Evolutionary conservation across 495 filamentous ascomycete genomes (phyloP), one percentile per base, ranked within the genome.

Genomic region (Penicillium nucicola): DNA sequence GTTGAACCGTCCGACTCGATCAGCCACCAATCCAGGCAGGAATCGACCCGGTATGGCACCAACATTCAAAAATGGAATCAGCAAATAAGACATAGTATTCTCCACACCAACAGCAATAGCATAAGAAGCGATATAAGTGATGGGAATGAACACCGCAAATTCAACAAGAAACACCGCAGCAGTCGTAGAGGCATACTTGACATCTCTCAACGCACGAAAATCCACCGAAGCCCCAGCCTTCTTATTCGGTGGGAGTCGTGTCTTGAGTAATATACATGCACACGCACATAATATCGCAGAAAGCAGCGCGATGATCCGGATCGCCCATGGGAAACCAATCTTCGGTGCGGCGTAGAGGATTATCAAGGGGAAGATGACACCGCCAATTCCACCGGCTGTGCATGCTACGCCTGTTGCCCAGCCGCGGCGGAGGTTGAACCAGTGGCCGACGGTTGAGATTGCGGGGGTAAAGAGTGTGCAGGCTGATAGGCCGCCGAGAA

Each of bases 271-370:
- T 22, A 60, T 18, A 31, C 60, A 62, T 0, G 60, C 58, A 4
- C 70, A 49, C 6, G 15, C 5, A 18, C 62, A 77, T 17, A 86
- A 56, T 30, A 78, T 52, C 9, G 86, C 62, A 56, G 77, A 79
- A 22, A 91, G 67, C 32, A 91, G 79, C 0, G 80, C 88, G 12
- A 90, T 64, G 52, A 85, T 81, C 9, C 88, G 79, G 12, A 87
- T 82, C 6, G 87, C 76, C 87, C 88, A 90, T 31, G 73, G 78
- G 64, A 85, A 92, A 14, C 88, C 88, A 30, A 92, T 62, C 8
- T 65, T 61, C 3, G 75, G 77, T 30, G 86, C 78, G 1, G 85
- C 75, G 30, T 61, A 66, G 44, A 86, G 79, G 6, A 92, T 77
- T 65, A 88, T 81, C 13, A 88, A 54, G 0, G 89, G 86, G 61